These are phyloP conservation scores for Xanthoparmelia taractica DNA, from an alignment of 495 filamentous ascomycete species.

Conservation along the genomic window DNA sequence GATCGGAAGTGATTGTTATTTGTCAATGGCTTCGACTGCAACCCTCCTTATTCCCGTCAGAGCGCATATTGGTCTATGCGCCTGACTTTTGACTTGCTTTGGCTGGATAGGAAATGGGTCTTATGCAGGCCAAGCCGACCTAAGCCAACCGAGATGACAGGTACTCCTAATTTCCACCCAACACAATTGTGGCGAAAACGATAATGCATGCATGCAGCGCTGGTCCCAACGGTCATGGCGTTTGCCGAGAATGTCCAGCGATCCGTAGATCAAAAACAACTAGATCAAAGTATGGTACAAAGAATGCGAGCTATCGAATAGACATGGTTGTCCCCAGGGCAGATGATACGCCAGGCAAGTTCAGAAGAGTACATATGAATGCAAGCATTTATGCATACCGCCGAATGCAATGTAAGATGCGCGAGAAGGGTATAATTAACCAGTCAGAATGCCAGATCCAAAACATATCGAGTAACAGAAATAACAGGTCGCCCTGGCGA, in stretches of 20 bases:
- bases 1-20: background rate
- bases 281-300: slow-evolving; percentile 8
- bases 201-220: background rate
- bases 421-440: slow-evolving; percentile 11
- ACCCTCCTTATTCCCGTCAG: background rate
- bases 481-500: background rate
- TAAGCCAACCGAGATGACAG: background rate
- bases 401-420: slow-evolving; percentile 12
- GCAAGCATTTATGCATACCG: slow-evolving; percentile 5
- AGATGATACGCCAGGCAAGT: background rate
- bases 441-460: slow-evolving; percentile 13
- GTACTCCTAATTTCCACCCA: slow-evolving; percentile 2
- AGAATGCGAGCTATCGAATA: slow-evolving; percentile 1
- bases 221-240: background rate
- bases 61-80: background rate
- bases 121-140: background rate
- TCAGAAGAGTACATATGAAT: background rate
- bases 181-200: background rate
- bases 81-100: background rate
- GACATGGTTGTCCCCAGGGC: background rate
- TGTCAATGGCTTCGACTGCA: background rate
- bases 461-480: background rate
- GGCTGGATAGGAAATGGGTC: background rate
- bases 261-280: background rate
- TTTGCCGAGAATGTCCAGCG: background rate